Evolutionary conservation across 2,329 filamentous ascomycete genomes (phyloP).

Genomic region (Clonostachys rosea): DNA sequence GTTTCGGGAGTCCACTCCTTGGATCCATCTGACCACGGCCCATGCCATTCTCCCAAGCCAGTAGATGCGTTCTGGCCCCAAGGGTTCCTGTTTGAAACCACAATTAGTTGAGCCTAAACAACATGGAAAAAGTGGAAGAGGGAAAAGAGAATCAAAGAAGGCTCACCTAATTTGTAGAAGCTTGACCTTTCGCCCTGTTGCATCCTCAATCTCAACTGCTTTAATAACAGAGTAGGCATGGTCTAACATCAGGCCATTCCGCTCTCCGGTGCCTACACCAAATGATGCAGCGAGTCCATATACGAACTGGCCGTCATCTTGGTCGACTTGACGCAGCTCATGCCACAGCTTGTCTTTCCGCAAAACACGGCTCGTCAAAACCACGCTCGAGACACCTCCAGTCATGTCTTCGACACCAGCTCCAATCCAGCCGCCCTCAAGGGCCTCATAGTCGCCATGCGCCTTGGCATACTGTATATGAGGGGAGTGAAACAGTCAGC

Average conservation of each 20-base stretch:
- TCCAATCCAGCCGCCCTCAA: constrained; percentile 62
- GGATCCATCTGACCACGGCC: constrained; percentile 69
- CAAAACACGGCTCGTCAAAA: constrained; percentile 53
- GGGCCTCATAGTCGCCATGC: constrained; percentile 66
- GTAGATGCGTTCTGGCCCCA: constrained; percentile 55
- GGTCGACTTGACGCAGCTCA: constrained; percentile 56
- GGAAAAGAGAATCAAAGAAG: background rate
- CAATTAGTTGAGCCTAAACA: constrained; percentile 28
- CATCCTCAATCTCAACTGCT: constrained; percentile 36
- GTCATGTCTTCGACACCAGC: constrained; percentile 43
- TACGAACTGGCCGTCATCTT: constrained; percentile 54
- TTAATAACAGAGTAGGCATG: constrained; percentile 49
- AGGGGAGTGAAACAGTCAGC: too few species aligned
- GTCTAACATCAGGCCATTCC: constrained; percentile 33
- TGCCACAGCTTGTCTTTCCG: constrained; percentile 68
- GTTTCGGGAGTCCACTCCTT: constrained; percentile 71
- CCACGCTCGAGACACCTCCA: constrained; percentile 51
- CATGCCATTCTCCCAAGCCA: constrained; percentile 58
- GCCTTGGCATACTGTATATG: constrained; percentile 63
- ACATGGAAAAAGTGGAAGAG: background rate
- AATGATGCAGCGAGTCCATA: constrained; percentile 36
- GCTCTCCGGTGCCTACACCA: constrained; percentile 11
- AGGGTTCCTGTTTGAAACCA: constrained; percentile 43
- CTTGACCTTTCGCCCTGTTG: constrained; percentile 29
- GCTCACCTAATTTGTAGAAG: constrained; percentile 40